phyloP scores from a whole-genome alignment of 352 stramenopile genomes.

The Pythium sukuiense region DNA sequence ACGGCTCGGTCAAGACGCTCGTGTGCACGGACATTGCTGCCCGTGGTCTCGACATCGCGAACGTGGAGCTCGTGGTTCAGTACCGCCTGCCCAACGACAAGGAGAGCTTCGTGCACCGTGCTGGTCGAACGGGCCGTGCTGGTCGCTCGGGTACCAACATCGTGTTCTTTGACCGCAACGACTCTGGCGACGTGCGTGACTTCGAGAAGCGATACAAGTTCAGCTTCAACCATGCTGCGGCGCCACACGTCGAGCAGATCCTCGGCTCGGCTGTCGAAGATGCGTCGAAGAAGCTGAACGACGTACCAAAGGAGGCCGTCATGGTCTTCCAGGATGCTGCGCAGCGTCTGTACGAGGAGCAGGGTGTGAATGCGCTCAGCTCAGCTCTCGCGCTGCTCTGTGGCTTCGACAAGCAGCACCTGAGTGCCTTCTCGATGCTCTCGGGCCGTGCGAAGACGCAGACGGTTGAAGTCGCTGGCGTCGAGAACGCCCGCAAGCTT shows the following conservation, averaged over 20 bases:
- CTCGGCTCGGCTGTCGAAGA: slow-evolving; percentile 55
- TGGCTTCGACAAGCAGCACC: slow-evolving; percentile 71
- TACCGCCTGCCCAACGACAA: slow-evolving; percentile 93
- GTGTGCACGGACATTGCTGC: slow-evolving; percentile 91
- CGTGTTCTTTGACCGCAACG: slow-evolving; percentile 80
- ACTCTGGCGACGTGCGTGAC: slow-evolving; percentile 64
- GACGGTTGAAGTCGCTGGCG: slow-evolving; percentile 62
- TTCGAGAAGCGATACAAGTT: slow-evolving; percentile 83
- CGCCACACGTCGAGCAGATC: slow-evolving; percentile 61
- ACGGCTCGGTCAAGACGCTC: slow-evolving; percentile 91
- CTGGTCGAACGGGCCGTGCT: slow-evolving; percentile 88
- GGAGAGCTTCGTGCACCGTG: slow-evolving; percentile 95
- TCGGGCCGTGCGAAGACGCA: slow-evolving; percentile 62
- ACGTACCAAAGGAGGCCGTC: slow-evolving; percentile 44
- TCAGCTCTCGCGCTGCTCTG: slow-evolving; percentile 70
- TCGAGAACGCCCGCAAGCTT: slow-evolving; percentile 47
- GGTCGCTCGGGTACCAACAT: slow-evolving; percentile 82
- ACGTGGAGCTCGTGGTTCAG: slow-evolving; percentile 92
- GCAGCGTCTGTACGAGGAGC: slow-evolving; percentile 51
- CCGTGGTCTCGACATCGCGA: slow-evolving; percentile 88
- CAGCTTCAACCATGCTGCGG: slow-evolving; percentile 56
- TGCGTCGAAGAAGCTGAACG: slow-evolving; percentile 48
- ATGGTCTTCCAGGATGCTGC: slow-evolving; percentile 63
- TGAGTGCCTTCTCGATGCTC: slow-evolving; percentile 74
- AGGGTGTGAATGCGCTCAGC: slow-evolving; percentile 57